Evolutionary conservation across 805 yeast genomes (phyloP), one percentile per base, ranked within the genome.

Genomic region (Pichia nakasei): DNA sequence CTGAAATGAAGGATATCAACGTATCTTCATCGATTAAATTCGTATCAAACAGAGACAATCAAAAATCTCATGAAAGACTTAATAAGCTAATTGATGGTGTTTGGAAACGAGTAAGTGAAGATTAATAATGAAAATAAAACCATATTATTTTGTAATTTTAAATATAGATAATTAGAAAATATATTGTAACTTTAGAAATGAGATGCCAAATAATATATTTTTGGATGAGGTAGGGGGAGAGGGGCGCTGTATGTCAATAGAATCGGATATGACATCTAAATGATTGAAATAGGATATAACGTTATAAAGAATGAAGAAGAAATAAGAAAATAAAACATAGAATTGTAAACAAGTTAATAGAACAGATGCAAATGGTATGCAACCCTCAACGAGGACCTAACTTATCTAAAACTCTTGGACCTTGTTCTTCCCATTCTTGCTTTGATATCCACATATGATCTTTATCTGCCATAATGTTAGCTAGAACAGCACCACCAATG

Each of bases 381-480:
- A n/a, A n/a, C n/a, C n/a, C n/a, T 56, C 69, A 88, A 66, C 97
- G 79, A 47, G 97, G 96, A 8, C 97, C 98, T 56, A 93, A 78
- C 66, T 93, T 93, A 50, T 71, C 73, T 64, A 93, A 76, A 12
- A 86, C 77, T 32, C 89, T 75, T 36, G 95, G 77, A 27, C 98
- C 98, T 59, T 84, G 87, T 69, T 93, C 98, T 63, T 87, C 93
- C 97, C 97, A 93, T 67, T 93, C 98, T 61, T 84, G 87, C 62
- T 85, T 89, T 43, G 86, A 72, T 53, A 93, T 78, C 98, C 98
- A 93, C 95, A 93, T 85, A 59, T 89, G 97, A 53, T 89, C 97
- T 65, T 91, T 93, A 63, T 89, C 96, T 38, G 95, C 95, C 97
- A 93, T 93, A 54, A 93, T 91, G 60, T 85, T 87, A 29, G 98